Evolutionary conservation across 345 rosid genomes (phyloP).

Genomic region (Salix brachista): DNA sequence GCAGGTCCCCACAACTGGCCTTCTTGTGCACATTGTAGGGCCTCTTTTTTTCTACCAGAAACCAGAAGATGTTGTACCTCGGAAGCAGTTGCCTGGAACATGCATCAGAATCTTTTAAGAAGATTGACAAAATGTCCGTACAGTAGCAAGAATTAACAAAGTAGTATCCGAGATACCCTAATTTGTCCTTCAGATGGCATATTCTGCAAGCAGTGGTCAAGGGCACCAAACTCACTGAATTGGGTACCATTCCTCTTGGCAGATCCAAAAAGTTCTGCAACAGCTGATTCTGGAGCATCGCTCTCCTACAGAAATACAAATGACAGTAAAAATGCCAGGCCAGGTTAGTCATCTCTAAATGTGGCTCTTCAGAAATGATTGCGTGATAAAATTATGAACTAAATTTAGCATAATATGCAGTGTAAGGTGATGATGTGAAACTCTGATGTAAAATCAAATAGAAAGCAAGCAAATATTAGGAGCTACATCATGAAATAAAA

Average conservation of each 20-base stretch:
- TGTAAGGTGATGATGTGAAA: neutral
- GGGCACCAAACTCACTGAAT: slow-evolving; percentile 47
- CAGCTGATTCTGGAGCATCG: slow-evolving; percentile 86
- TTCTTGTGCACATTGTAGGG: slow-evolving; percentile 76
- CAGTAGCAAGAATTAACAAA: neutral
- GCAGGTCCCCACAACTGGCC: slow-evolving; percentile 99
- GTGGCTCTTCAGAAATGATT: neutral
- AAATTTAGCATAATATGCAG: neutral
- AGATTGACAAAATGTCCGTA: slow-evolving; percentile 2
- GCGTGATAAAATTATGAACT: neutral
- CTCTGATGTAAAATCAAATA: neutral
- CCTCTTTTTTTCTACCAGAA: slow-evolving; percentile 88
- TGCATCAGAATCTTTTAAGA: slow-evolving; percentile 13
- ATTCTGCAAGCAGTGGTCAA: slow-evolving; percentile 66
- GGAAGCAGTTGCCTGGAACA: slow-evolving; percentile 72
- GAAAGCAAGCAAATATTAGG: neutral
- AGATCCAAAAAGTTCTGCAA: slow-evolving; percentile 89
- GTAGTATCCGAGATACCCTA: slow-evolving; percentile 44
- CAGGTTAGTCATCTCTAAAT: neutral
- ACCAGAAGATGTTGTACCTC: slow-evolving; percentile 94
- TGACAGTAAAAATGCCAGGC: neutral
- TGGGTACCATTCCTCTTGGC: slow-evolving; percentile 55
- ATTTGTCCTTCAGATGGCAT: slow-evolving; percentile 86
- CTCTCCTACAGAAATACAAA: slow-evolving; percentile 49
- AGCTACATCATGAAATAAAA: neutral